A percentile compares a stretch with the other conserved stretches of the same genome.
phyloP scores from a whole-genome alignment of 2,329 filamentous ascomycete genomes.

The Calonectria fujianensis region DNA sequence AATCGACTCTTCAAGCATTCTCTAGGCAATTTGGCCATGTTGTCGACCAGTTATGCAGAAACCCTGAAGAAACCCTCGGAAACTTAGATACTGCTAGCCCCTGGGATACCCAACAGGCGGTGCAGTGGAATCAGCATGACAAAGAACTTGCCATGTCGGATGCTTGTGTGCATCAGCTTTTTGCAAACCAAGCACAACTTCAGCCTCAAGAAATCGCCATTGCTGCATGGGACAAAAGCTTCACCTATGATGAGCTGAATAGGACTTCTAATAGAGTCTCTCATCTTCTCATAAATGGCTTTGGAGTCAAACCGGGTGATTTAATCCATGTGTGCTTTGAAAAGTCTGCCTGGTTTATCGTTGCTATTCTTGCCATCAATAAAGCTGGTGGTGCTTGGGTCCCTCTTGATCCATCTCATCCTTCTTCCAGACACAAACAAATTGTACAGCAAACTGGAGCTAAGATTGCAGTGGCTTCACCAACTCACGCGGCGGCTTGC shows the following conservation, averaged over 20 bases:
- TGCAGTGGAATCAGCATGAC: neutral
- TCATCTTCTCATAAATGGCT: constrained; percentile 19
- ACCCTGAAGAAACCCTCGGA: neutral
- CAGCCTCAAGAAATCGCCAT: neutral
- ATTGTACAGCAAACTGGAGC: constrained; percentile 3
- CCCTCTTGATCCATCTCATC: constrained; percentile 10
- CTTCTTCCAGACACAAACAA: neutral
- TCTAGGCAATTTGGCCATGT: neutral
- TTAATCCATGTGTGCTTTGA: constrained; percentile 14
- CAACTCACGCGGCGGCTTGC: neutral
- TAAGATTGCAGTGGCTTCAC: constrained; percentile 8
- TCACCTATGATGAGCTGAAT: constrained; percentile 1
- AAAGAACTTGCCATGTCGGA: neutral
- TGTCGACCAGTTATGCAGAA: neutral
- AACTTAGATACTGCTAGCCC: neutral
- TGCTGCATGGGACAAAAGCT: constrained; percentile 10
- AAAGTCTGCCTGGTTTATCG: constrained; percentile 13
- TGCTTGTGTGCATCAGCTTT: neutral
- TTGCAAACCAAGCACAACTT: neutral
- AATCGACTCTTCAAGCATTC: neutral
- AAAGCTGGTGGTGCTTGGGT: constrained; percentile 2
- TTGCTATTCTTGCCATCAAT: constrained; percentile 12
- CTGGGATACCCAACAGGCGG: neutral
- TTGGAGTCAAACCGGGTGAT: neutral
- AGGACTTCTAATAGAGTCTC: constrained; percentile 11